phyloP scores from a whole-genome alignment of 108 stramenopile species.

The Mediolabrus comicus region DNA sequence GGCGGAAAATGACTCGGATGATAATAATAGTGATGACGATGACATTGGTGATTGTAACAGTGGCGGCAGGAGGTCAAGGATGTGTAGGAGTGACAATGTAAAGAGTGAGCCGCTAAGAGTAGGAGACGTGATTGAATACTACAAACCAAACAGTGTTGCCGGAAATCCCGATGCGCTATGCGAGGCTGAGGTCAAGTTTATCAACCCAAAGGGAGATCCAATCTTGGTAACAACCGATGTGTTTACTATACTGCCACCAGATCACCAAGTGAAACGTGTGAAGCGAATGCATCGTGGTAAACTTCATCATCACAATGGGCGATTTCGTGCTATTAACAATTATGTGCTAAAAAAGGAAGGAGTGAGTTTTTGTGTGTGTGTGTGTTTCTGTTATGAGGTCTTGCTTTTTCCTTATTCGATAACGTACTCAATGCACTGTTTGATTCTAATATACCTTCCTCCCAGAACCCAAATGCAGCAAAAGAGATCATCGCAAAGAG shows the following conservation, averaged over 20 bases:
- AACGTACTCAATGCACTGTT: no score
- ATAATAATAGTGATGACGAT: neutral
- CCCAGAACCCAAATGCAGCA: neutral
- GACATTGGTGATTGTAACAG: neutral
- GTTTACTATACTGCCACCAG: neutral
- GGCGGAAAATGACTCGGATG: neutral
- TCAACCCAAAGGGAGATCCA: conserved; percentile 3
- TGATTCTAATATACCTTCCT: neutral
- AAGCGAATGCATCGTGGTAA: neutral
- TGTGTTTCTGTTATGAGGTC: neutral
- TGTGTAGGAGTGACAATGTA: neutral
- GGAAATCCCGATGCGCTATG: neutral
- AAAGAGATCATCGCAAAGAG: neutral
- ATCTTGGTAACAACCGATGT: neutral
- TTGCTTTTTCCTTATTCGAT: no score
- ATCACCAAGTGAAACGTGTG: neutral
- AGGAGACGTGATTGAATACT: conserved; percentile 11
- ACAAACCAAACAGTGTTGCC: neutral
- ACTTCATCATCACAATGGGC: neutral
- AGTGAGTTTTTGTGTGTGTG: neutral
- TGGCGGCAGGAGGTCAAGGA: neutral
- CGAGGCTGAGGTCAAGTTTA: neutral
- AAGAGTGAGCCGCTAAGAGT: conserved; percentile 1
- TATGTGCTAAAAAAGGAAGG: neutral
- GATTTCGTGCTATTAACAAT: neutral